Evolutionary conservation across 306 rosid species (phyloP), one percentile per base, ranked within the genome.

Genomic region (Prunus fruticosa): DNA sequence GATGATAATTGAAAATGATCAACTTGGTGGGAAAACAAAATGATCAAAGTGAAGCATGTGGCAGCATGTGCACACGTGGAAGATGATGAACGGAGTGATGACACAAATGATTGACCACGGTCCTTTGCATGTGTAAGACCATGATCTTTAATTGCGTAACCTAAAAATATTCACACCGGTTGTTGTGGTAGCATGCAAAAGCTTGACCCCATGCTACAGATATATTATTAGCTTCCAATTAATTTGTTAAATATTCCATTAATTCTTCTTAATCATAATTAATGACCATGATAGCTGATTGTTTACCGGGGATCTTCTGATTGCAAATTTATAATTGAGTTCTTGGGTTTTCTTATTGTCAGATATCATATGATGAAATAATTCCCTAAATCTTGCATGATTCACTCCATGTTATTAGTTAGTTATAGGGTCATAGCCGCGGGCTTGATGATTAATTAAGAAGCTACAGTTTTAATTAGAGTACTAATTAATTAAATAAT

Each of bases 1-100:
- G 27, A 27, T 6, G 57, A 71, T 56, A 75, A 65, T 65, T 30
- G 63, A 43, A 56, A 67, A 64, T 70, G 14, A 56, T 56, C 77
- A 45, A 79, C 25, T 60, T 45, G 19, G 6, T 15, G 45, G 76
- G 62, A 28, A 25, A 13, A 58, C 38, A 27, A 76, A 76, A 72
- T 51, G 76, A 81, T 78, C 60, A 66, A 62, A 76, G 68, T 71
- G 51, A 76, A 78, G 75, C 91, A 91, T 92, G 96, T 88, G 91
- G 84, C 67, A 81, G 68, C 93, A 88, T 89, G 96, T 92, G 93
- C 85, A 78, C 88, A 85, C 83, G 81, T 88, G 85, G 83, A 87
- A 67, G 66, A 75, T 85, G 20, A 75, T 84, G 41, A 43, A 62
- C 45, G 64, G 56, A 65, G 64, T 43, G 14, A 27, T 64, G 34